These are phyloP conservation scores for Dacryopinax primogenitus DNA, from an alignment of 768 basidiomycete species.

Conservation along the genomic window DNA sequence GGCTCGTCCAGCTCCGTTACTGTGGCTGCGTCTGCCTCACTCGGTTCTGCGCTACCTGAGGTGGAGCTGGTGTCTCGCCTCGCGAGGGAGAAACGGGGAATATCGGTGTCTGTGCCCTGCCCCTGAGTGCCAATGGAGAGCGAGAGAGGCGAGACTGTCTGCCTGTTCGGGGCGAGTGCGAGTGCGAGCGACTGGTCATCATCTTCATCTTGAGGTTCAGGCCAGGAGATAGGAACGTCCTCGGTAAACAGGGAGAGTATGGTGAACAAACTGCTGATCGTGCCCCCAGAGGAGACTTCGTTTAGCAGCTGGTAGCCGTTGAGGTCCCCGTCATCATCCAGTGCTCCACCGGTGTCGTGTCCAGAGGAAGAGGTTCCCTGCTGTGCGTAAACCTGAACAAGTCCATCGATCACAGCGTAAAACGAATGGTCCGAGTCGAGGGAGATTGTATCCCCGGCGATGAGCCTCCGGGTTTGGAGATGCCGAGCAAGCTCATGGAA, in stretches of 20 bases:
- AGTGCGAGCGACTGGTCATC: conserved; percentile 5
- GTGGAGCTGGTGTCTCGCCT: neutral
- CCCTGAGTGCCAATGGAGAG: conserved; percentile 12
- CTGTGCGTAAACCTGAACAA: conserved; percentile 80
- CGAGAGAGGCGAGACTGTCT: neutral
- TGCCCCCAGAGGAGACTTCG: conserved; percentile 91
- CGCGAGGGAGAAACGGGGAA: neutral
- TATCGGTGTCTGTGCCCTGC: neutral
- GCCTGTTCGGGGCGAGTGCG: neutral
- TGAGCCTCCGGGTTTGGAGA: conserved; percentile 84
- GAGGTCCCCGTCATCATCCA: conserved; percentile 78
- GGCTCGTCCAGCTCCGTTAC: neutral
- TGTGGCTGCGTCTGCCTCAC: neutral
- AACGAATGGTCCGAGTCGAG: conserved; percentile 88
- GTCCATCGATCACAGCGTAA: conserved; percentile 97
- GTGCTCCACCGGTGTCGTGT: conserved; percentile 39
- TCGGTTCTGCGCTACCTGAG: neutral
- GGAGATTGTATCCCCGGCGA: conserved; percentile 88
- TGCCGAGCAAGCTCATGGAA: conserved; percentile 96
- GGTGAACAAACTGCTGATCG: conserved; percentile 88
- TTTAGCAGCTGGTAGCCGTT: conserved; percentile 95
- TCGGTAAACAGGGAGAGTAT: conserved; percentile 96
- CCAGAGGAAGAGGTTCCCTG: conserved; percentile 34
- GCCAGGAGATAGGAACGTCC: conserved; percentile 80
- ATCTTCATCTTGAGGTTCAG: conserved; percentile 36